These are phyloP conservation scores for Gastrodia elata DNA, from an alignment of 106 monocot genomes.

Conservation along the genomic window DNA sequence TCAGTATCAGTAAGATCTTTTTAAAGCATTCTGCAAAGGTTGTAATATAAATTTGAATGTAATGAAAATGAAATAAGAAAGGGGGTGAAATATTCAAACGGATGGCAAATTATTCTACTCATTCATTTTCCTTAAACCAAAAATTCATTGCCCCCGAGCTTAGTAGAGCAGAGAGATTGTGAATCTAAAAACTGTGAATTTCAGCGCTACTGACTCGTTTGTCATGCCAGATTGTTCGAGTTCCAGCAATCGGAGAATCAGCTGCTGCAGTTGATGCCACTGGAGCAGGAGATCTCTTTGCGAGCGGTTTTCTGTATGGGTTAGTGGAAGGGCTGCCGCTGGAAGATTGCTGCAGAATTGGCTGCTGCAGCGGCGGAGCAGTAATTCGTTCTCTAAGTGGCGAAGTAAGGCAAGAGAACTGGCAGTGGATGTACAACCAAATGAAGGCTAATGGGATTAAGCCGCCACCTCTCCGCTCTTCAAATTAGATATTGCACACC, in stretches of 20 bases:
- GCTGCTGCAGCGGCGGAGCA: conserved; percentile 68
- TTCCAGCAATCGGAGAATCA: conserved; percentile 43
- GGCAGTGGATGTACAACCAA: conserved; percentile 92
- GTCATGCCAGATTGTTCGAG: conserved; percentile 59
- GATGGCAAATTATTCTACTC: no score
- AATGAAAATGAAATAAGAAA: no score
- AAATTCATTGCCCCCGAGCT: no score
- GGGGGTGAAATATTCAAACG: no score
- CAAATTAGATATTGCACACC: no score
- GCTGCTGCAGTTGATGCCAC: conserved; percentile 69
- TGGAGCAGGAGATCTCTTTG: conserved; percentile 91
- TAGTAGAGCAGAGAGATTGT: no score
- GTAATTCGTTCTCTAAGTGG: conserved; percentile 69
- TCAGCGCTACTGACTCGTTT: no score
- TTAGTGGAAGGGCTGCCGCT: conserved; percentile 67
- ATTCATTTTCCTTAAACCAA: no score
- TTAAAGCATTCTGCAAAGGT: no score
- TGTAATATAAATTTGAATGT: no score
- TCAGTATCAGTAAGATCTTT: no score
- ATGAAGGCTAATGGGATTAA: conserved; percentile 54
- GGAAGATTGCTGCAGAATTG: conserved; percentile 79
- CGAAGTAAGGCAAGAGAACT: conserved; percentile 82
- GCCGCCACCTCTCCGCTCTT: conserved; percentile 19
- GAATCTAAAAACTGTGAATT: no score
- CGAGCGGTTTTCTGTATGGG: conserved; percentile 83